Conservation (phyloP, 139 green algal species). For the Coelastrella sp. region DNA sequence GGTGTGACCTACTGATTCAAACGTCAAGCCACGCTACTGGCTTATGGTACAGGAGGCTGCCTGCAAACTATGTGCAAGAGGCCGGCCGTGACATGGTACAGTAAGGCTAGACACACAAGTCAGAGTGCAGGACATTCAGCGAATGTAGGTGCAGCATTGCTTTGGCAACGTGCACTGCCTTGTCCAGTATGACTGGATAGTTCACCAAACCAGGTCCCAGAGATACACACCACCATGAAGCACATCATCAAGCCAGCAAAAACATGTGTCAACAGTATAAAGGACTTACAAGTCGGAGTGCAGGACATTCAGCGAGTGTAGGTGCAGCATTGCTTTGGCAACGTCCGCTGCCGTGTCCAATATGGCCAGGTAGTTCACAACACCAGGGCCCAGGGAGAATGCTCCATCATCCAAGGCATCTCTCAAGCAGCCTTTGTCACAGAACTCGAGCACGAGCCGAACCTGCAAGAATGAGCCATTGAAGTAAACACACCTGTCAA, state of each 20-base stretch:
- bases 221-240: no score
- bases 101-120: no score
- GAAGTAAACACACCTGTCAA: no score
- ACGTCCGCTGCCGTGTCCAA: constrained; percentile 69
- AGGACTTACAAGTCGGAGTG: constrained; percentile 70
- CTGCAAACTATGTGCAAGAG: no score
- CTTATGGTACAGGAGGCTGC: no score
- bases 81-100: no score
- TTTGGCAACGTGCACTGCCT: constrained; percentile 66
- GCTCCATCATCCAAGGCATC: constrained; percentile 52
- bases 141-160: constrained; percentile 73
- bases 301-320: constrained; percentile 67
- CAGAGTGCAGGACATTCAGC: constrained; percentile 65
- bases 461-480: constrained; percentile 59
- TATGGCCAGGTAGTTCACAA: constrained; percentile 63
- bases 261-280: no score
- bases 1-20: no score
- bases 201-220: constrained; percentile 48
- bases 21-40: no score
- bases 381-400: constrained; percentile 42
- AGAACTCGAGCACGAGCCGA: constrained; percentile 69
- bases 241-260: no score
- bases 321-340: constrained; percentile 71
- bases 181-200: constrained; percentile 65
- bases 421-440: constrained; percentile 63